Percentiles rank a stretch among this genome's conserved stretches.
These are phyloP conservation scores for Xylaria sp. DNA, from an alignment of 2,329 filamentous ascomycete genomes.

Conservation along the genomic window DNA sequence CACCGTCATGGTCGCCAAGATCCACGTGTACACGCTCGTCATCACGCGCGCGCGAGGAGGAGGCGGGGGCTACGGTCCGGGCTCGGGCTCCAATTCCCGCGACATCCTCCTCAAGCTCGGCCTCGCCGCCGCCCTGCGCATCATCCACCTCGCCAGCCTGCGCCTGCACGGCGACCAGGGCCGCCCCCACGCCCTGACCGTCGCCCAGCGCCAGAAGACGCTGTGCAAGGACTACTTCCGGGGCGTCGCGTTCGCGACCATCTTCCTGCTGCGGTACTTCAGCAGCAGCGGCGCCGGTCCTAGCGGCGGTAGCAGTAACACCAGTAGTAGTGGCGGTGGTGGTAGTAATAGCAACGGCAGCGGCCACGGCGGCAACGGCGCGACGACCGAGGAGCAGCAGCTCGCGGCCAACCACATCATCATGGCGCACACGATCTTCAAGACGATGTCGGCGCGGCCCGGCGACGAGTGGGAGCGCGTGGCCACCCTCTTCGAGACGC, in stretches of 20 bases:
- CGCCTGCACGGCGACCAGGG: slow-evolving; percentile 20
- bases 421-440: slow-evolving; percentile 35
- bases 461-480: slow-evolving; percentile 32
- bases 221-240: slow-evolving; percentile 34
- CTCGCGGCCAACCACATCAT: slow-evolving; percentile 35
- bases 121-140: slow-evolving; percentile 33
- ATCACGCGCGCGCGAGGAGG: slow-evolving; percentile 29
- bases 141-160: slow-evolving; percentile 32
- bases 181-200: slow-evolving; percentile 14
- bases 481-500: slow-evolving; percentile 32
- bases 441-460: slow-evolving; percentile 21
- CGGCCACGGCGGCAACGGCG: no score
- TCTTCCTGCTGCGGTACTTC: slow-evolving; percentile 38
- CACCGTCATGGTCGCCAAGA: slow-evolving; percentile 31
- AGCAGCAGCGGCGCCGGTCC: no score
- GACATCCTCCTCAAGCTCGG: slow-evolving; percentile 33
- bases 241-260: slow-evolving; percentile 35
- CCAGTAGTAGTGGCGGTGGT: no score
- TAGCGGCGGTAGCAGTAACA: no score
- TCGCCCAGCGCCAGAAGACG: slow-evolving; percentile 20
- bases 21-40: slow-evolving; percentile 35
- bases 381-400: slow-evolving; percentile 34
- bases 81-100: slow-evolving; percentile 21
- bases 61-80: no score
- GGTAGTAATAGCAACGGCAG: no score